These are phyloP conservation scores for Aspergillus campestris DNA, from an alignment of 495 filamentous ascomycete genomes.

Conservation along the genomic window DNA sequence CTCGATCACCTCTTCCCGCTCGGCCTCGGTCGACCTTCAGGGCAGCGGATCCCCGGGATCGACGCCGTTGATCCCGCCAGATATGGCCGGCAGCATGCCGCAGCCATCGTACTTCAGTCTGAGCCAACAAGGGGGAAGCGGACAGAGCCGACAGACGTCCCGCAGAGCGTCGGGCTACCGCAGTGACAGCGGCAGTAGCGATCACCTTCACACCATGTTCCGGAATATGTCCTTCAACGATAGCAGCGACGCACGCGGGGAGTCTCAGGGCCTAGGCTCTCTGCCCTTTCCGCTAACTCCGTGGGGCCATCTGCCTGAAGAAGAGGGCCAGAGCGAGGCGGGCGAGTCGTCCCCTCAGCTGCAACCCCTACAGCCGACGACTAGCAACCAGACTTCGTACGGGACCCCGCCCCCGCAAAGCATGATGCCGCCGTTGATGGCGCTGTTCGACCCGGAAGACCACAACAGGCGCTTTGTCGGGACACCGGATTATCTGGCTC, in stretches of 20 bases:
- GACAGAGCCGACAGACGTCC: constrained; percentile 60
- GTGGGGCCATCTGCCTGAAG: constrained; percentile 49
- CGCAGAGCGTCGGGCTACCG: constrained; percentile 78
- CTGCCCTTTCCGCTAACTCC: constrained; percentile 29
- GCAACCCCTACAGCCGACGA: constrained; percentile 51
- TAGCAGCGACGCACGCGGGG: constrained; percentile 13
- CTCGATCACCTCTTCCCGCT: constrained; percentile 88
- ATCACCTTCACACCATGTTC: constrained; percentile 77
- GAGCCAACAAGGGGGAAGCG: constrained; percentile 40
- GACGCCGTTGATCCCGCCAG: constrained; percentile 85
- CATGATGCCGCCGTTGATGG: constrained; percentile 93
- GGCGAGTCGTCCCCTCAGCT: constrained; percentile 60
- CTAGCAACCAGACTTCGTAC: constrained; percentile 43
- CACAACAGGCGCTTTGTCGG: constrained; percentile 90
- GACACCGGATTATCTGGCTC: constrained; percentile 93
- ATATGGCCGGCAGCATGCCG: constrained; percentile 51
- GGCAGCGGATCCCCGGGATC: constrained; percentile 67
- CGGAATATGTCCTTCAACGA: constrained; percentile 76
- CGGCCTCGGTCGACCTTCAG: constrained; percentile 87
- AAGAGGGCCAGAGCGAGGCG: constrained; percentile 59
- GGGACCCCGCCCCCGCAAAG: constrained; percentile 59
- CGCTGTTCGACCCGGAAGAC: constrained; percentile 91
- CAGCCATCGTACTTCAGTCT: constrained; percentile 95
- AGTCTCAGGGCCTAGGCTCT: constrained; percentile 1
- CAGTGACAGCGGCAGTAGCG: constrained; percentile 86